Evolutionary conservation across 1,284 basidiomycete species (phyloP).

Genomic region (Albatrellus sp.): DNA sequence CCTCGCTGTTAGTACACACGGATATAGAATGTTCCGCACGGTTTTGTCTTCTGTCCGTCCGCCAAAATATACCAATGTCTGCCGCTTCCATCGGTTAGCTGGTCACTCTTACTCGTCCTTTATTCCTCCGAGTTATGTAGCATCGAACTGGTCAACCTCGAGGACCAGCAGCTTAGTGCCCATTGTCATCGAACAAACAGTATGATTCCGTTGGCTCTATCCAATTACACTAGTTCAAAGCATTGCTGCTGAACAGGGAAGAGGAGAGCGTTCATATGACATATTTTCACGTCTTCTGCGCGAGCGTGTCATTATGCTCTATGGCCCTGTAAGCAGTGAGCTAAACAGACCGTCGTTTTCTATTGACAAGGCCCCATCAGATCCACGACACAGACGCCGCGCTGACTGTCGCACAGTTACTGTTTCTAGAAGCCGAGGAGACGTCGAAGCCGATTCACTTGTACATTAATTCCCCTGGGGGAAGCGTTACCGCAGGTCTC

Average conservation of each 20-base stretch:
- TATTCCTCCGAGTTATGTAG: conserved; percentile 29
- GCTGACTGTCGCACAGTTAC: conserved; percentile 76
- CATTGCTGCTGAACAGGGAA: conserved; percentile 38
- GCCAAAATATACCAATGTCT: not conserved
- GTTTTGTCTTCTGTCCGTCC: no score
- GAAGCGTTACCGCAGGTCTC: conserved; percentile 85
- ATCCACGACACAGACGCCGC: conserved; percentile 79
- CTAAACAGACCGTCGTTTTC: conserved; percentile 5
- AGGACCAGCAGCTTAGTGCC: conserved; percentile 58
- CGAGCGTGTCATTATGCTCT: conserved; percentile 88
- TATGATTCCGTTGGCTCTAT: conserved; percentile 21
- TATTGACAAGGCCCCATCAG: conserved; percentile 27
- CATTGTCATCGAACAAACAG: conserved; percentile 89
- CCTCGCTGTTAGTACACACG: no score
- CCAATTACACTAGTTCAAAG: not conserved
- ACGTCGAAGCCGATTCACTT: conserved; percentile 84
- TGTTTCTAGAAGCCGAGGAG: conserved; percentile 91
- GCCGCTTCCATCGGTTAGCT: conserved; percentile 2
- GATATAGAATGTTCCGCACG: no score
- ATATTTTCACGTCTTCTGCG: conserved; percentile 85
- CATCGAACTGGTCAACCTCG: conserved; percentile 29
- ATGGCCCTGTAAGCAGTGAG: conserved; percentile 66
- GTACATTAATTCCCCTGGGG: conserved; percentile 92
- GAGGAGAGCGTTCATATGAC: conserved; percentile 89
- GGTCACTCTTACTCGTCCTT: conserved; percentile 20